Percentiles rank a stretch among this genome's conserved stretches.
Evolutionary conservation across 257 asterid species (phyloP).

Genomic region (Anisodus tanguticus): DNA sequence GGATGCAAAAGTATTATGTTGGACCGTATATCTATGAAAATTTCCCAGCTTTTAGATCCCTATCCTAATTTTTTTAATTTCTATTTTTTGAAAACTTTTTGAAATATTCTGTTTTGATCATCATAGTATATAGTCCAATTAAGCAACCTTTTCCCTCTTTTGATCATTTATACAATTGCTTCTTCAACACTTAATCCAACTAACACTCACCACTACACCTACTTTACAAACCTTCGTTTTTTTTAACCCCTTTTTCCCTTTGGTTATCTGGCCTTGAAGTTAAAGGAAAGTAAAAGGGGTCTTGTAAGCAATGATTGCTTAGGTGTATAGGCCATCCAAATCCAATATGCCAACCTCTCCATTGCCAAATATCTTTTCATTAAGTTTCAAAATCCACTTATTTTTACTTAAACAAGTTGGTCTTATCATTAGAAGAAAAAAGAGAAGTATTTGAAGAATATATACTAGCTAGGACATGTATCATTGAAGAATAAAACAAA

Average conservation of each 20-base stretch:
- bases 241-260: background rate
- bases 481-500: slow-evolving; percentile 12
- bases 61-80: background rate
- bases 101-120: slow-evolving; percentile 12
- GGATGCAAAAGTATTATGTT: background rate
- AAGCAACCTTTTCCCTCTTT: slow-evolving; percentile 9
- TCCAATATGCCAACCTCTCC: slow-evolving; percentile 40
- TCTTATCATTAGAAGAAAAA: background rate
- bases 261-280: slow-evolving; percentile 51
- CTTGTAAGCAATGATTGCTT: slow-evolving; percentile 47
- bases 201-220: slow-evolving; percentile 25
- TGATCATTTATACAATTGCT: slow-evolving; percentile 10
- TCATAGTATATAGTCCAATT: background rate
- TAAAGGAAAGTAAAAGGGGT: slow-evolving; percentile 51
- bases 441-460: slow-evolving; percentile 19
- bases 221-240: background rate
- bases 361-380: slow-evolving; percentile 10
- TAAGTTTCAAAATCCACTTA: slow-evolving; percentile 27
- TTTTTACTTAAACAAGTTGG: slow-evolving; percentile 16
- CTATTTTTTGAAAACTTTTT: background rate
- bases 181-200: slow-evolving; percentile 17
- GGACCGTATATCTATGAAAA: background rate
- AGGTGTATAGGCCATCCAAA: slow-evolving; percentile 28
- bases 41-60: background rate
- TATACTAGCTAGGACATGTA: slow-evolving; percentile 5